Percentiles rank a stretch among this genome's conserved stretches.
Evolutionary conservation across 352 stramenopile species (phyloP).

Genomic region (Pythium vanterpoolii): DNA sequence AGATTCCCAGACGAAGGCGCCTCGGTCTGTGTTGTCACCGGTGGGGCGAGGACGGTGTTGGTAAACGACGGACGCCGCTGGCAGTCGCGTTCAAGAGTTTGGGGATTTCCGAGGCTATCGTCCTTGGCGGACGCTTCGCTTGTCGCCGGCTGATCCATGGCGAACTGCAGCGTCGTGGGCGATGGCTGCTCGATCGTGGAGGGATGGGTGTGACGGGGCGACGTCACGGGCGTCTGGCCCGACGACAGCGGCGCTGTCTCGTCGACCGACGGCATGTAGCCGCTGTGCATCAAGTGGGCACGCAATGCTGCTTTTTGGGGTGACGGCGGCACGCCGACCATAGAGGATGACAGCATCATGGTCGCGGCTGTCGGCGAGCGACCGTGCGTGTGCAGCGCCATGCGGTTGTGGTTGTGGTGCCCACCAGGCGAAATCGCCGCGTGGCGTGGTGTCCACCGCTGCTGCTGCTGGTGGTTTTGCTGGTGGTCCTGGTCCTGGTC

Average conservation of each 20-base stretch:
- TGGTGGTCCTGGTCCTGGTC: conserved; percentile 26
- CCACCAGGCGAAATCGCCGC: conserved; percentile 16
- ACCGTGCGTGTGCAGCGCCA: conserved; percentile 23
- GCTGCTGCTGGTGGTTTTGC: conserved; percentile 13
- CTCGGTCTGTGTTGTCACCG: neutral
- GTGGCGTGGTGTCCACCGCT: conserved; percentile 21
- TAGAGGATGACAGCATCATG: conserved; percentile 12
- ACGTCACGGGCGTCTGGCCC: conserved; percentile 45
- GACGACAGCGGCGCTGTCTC: conserved; percentile 49
- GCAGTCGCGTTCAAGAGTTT: conserved; percentile 11
- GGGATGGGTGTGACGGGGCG: conserved; percentile 24
- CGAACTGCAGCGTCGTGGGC: conserved; percentile 15
- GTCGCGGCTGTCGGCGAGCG: neutral
- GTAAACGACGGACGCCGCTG: conserved; percentile 12
- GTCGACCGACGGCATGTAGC: conserved; percentile 75
- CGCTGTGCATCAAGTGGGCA: conserved; percentile 24
- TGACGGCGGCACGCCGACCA: conserved; percentile 33
- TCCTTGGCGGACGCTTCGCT: neutral
- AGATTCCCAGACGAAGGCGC: neutral
- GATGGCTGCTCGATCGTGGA: neutral
- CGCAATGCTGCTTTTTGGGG: conserved; percentile 37
- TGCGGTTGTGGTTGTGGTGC: conserved; percentile 24
- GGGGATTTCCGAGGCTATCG: neutral
- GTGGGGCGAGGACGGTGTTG: neutral
- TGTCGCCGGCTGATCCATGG: conserved; percentile 13